phyloP scores from a whole-genome alignment of 768 basidiomycete genomes.

The Sarcodon sp. region DNA sequence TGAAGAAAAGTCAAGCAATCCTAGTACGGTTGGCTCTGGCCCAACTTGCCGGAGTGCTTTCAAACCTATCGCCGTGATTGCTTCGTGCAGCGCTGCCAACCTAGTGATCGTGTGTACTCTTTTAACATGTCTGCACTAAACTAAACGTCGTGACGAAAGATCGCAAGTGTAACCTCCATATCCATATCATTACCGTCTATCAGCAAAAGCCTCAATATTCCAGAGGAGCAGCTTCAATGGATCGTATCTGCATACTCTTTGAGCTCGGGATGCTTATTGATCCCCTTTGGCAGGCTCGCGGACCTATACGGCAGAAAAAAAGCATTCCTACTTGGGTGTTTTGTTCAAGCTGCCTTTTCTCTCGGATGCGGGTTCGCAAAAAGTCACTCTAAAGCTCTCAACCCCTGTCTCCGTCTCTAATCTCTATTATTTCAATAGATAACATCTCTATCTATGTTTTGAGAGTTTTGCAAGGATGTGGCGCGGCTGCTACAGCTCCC shows the following conservation, averaged over 20 bases:
- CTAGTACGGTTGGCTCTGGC: too few species aligned
- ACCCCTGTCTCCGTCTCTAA: not conserved
- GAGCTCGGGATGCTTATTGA: conserved; percentile 62
- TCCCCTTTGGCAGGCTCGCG: conserved; percentile 65
- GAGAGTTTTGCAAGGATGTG: conserved; percentile 69
- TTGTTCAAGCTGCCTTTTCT: conserved; percentile 39
- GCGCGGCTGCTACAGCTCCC: conserved; percentile 64
- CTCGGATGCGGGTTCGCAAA: conserved; percentile 53
- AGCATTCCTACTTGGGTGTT: conserved; percentile 49
- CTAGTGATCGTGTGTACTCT: not conserved
- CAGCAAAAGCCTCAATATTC: conserved; percentile 28
- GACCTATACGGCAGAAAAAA: conserved; percentile 70
- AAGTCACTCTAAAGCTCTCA: conserved; percentile 17
- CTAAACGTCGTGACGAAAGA: conserved; percentile 7
- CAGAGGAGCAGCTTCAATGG: conserved; percentile 50
- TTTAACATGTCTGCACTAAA: not conserved
- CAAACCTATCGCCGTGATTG: not conserved
- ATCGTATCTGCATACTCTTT: conserved; percentile 53
- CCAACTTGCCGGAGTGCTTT: not conserved
- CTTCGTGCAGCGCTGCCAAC: not conserved
- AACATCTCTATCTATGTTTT: conserved; percentile 52
- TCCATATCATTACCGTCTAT: conserved; percentile 17
- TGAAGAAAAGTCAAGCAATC: too few species aligned
- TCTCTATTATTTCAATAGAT: conserved; percentile 25
- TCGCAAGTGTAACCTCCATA: conserved; percentile 11